Conservation (phyloP, 2,329 filamentous ascomycete species). For the Shiraia sp. region DNA sequence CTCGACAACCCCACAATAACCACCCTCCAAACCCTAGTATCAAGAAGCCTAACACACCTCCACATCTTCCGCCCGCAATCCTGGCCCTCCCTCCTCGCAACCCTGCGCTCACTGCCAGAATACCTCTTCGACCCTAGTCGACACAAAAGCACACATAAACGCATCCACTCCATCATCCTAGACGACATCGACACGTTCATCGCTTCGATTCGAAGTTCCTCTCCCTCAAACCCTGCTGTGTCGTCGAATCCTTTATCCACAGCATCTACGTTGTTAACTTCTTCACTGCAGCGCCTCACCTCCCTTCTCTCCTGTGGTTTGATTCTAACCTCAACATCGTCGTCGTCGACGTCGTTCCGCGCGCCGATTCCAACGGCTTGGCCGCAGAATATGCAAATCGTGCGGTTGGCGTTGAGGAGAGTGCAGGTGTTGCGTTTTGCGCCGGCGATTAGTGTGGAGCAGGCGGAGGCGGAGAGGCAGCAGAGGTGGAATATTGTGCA, state of each 20-base stretch:
- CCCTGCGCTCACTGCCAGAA: slow-evolving; percentile 50
- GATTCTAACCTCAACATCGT: slow-evolving; percentile 19
- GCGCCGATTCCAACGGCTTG: slow-evolving; percentile 35
- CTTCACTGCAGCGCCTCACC: slow-evolving; percentile 9
- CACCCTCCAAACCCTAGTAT: slow-evolving; percentile 32
- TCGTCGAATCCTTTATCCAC: slow-evolving; percentile 7
- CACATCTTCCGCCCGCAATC: slow-evolving; percentile 63
- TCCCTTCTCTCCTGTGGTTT: slow-evolving; percentile 14
- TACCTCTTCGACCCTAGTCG: slow-evolving; percentile 57
- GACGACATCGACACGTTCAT: slow-evolving; percentile 59
- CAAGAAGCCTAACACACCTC: slow-evolving; percentile 55
- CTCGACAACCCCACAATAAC: neutral
- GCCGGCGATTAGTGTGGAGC: slow-evolving; percentile 42
- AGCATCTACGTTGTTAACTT: slow-evolving; percentile 21
- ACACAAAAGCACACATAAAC: slow-evolving; percentile 53
- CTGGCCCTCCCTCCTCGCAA: slow-evolving; percentile 54
- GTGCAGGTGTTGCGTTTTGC: slow-evolving; percentile 43
- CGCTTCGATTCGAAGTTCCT: slow-evolving; percentile 11
- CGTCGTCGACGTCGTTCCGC: slow-evolving; percentile 9
- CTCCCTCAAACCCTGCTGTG: neutral
- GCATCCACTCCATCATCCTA: slow-evolving; percentile 56
- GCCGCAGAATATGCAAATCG: slow-evolving; percentile 23
- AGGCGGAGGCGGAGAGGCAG: slow-evolving; percentile 41
- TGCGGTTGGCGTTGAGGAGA: slow-evolving; percentile 41
- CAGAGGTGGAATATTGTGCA: slow-evolving; percentile 43